These are phyloP conservation scores for Pythium volutum DNA, from an alignment of 352 stramenopile species.

Conservation along the genomic window DNA sequence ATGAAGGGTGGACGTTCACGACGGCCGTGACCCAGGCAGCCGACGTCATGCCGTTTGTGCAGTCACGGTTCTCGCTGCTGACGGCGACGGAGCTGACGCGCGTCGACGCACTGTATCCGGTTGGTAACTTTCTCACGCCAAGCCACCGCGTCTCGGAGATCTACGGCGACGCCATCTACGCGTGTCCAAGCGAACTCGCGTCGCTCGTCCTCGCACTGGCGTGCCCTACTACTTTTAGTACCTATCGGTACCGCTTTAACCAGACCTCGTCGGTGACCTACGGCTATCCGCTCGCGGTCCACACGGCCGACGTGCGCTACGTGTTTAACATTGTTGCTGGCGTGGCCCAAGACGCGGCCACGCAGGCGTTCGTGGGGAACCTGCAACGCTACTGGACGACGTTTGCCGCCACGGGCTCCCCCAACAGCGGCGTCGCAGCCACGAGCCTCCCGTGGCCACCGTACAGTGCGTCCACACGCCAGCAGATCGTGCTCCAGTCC, in stretches of 20 bases:
- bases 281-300: not conserved
- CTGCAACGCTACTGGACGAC: constrained; percentile 15
- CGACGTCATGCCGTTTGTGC: not conserved
- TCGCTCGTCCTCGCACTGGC: not conserved
- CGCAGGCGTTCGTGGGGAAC: not conserved
- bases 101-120: constrained; percentile 9
- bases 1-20: constrained; percentile 8
- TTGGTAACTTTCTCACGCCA: not conserved
- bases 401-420: constrained; percentile 7
- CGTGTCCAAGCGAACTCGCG: constrained; percentile 7
- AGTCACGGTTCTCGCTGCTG: not conserved
- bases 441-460: not conserved
- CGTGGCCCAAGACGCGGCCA: not conserved
- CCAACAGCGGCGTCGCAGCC: constrained; percentile 1
- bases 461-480: not conserved
- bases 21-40: not conserved
- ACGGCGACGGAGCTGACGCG: not conserved
- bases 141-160: constrained; percentile 1
- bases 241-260: constrained; percentile 19
- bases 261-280: not conserved
- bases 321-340: constrained; percentile 9
- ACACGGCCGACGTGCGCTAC: constrained; percentile 10
- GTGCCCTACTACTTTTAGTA: not conserved
- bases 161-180: constrained; percentile 10
- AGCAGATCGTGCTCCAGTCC: constrained; percentile 12